phyloP scores from a whole-genome alignment of 768 basidiomycete genomes.

The Gloeopeniophorella convolvens region DNA sequence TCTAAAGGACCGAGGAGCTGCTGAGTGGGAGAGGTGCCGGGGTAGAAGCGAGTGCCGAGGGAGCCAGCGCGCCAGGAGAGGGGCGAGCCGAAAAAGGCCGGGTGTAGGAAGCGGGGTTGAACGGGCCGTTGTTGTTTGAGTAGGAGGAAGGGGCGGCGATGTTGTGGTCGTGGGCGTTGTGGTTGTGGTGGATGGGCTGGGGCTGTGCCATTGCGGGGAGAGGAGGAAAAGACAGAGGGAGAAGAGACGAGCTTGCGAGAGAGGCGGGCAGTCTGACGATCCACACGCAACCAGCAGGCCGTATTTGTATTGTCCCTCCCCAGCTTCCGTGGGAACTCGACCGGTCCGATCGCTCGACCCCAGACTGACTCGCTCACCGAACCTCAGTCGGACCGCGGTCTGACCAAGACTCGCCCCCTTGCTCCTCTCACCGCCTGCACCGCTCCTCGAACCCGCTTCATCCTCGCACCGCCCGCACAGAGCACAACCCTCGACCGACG shows the following conservation, averaged over 20 bases:
- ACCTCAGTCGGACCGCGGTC: too few relatives aligned
- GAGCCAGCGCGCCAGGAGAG: constrained; percentile 66
- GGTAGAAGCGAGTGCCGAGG: constrained; percentile 56
- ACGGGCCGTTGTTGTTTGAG: constrained; percentile 37
- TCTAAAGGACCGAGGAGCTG: constrained; percentile 58
- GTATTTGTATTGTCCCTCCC: constrained; percentile 9
- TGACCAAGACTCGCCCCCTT: too few relatives aligned
- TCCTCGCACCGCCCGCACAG: too few relatives aligned
- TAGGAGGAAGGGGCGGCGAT: constrained; percentile 45
- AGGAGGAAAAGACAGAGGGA: constrained; percentile 6
- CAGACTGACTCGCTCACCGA: background rate
- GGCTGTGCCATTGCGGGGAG: constrained; percentile 31
- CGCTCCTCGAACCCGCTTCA: background rate
- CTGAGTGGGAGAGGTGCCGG: constrained; percentile 38
- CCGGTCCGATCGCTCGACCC: background rate
- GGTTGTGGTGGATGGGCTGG: constrained; percentile 40
- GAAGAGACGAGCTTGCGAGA: background rate
- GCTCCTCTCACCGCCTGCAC: background rate
- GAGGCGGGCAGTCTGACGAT: background rate
- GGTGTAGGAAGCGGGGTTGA: constrained; percentile 63
- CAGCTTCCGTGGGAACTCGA: background rate
- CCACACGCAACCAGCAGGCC: background rate
- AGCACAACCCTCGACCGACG: too few relatives aligned
- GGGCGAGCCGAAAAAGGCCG: constrained; percentile 67
- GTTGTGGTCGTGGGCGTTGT: constrained; percentile 26